These are phyloP conservation scores for Colletotrichum lupini DNA, from an alignment of 2,329 filamentous ascomycete species.

Conservation along the genomic window DNA sequence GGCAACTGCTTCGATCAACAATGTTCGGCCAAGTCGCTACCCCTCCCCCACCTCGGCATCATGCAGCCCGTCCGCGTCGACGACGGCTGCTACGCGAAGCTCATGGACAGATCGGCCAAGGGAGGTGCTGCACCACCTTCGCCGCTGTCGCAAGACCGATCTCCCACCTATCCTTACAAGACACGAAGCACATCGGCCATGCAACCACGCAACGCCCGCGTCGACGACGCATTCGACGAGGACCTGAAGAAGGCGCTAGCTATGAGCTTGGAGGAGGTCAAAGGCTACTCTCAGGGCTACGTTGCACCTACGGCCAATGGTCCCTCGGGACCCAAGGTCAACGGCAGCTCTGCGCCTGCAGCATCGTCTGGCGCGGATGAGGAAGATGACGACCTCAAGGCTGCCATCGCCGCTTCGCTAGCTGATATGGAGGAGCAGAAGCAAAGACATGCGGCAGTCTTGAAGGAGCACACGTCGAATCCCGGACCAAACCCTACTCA, in stretches of 20 bases:
- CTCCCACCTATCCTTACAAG: slow-evolving; percentile 66
- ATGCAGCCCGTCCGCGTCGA: slow-evolving; percentile 92
- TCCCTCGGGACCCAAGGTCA: slow-evolving; percentile 41
- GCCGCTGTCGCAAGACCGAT: slow-evolving; percentile 49
- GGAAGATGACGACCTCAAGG: slow-evolving; percentile 92
- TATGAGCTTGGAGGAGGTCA: slow-evolving; percentile 96
- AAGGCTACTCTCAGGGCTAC: slow-evolving; percentile 79
- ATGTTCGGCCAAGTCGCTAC: slow-evolving; percentile 89
- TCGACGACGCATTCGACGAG: slow-evolving; percentile 93
- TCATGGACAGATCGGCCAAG: slow-evolving; percentile 78
- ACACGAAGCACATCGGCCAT: slow-evolving; percentile 75
- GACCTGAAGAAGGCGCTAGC: slow-evolving; percentile 93
- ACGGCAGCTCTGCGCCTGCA: slow-evolving; percentile 43
- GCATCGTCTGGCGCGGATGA: slow-evolving; percentile 72
- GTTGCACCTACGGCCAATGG: slow-evolving; percentile 65
- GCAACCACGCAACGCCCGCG: slow-evolving; percentile 89
- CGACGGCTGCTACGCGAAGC: slow-evolving; percentile 91
- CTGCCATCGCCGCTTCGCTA: slow-evolving; percentile 93
- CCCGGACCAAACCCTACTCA: slow-evolving; percentile 59
- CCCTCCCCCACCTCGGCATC: slow-evolving; percentile 93
- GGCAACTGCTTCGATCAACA: slow-evolving; percentile 97
- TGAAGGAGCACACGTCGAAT: slow-evolving; percentile 81
- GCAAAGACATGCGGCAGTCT: slow-evolving; percentile 83
- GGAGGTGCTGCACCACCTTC: slow-evolving; percentile 41
- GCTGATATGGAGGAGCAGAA: slow-evolving; percentile 99